Conservation (phyloP, 306 rosid genomes). For the Malus asiatica region DNA sequence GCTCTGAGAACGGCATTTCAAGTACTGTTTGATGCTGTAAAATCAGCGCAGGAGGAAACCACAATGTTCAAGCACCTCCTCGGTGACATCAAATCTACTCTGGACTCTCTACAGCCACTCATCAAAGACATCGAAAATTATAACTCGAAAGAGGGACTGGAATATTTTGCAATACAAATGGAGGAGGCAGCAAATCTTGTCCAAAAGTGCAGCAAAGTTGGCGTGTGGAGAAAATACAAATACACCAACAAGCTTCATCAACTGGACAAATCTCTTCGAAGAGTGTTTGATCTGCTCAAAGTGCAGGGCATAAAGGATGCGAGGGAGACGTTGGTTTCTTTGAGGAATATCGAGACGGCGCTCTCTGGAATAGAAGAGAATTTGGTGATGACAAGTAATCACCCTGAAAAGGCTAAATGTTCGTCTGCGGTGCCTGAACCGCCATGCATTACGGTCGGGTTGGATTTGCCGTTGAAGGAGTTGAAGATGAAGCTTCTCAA, state of each 20-base stretch:
- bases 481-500: slow-evolving; percentile 37
- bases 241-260: background rate
- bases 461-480: slow-evolving; percentile 15
- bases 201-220: background rate
- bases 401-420: background rate
- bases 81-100: background rate
- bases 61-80: background rate
- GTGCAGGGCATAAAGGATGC: background rate
- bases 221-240: background rate
- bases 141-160: background rate
- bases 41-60: background rate
- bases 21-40: background rate
- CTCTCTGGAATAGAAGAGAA: background rate
- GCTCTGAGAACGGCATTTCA: background rate
- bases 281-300: background rate
- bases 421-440: slow-evolving; percentile 30
- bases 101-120: background rate
- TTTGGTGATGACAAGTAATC: background rate
- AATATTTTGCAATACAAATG: background rate
- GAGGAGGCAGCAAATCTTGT: background rate
- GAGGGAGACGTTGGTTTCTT: background rate
- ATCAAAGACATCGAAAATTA: background rate
- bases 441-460: slow-evolving; percentile 30
- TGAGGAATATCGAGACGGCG: background rate
- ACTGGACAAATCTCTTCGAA: background rate